Evolutionary conservation across 176 grass and related monocot species (phyloP).

Genomic region (Urochloa ruziziensis): DNA sequence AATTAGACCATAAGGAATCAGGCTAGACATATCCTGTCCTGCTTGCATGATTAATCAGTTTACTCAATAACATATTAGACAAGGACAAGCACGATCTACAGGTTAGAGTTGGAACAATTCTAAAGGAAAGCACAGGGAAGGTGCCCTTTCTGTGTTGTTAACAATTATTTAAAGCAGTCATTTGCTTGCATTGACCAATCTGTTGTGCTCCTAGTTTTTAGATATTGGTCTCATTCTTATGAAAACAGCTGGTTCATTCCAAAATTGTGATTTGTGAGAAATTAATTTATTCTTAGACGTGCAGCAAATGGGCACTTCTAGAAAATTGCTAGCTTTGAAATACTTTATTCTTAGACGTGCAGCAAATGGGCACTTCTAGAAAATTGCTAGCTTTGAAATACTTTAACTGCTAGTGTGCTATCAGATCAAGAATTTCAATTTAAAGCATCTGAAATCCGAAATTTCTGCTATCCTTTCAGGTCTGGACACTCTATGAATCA

Average conservation of each 20-base stretch:
- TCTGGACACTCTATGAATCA: constrained; percentile 61
- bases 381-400: background rate
- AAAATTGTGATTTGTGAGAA: background rate
- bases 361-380: background rate
- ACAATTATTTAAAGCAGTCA: background rate
- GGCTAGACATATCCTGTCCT: background rate
- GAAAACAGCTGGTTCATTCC: background rate
- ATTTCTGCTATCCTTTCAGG: constrained; percentile 44
- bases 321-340: background rate
- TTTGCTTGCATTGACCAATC: constrained; percentile 1
- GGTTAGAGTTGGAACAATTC: background rate
- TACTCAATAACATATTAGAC: constrained; percentile 2
- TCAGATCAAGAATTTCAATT: background rate
- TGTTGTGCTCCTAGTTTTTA: background rate
- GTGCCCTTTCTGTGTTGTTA: background rate
- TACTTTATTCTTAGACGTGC: background rate
- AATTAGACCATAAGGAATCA: constrained; percentile 3
- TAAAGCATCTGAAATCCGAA: constrained; percentile 14
- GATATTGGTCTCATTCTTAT: background rate
- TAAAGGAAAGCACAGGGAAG: constrained; percentile 25
- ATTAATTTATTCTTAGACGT: background rate
- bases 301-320: background rate
- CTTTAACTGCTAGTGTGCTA: background rate
- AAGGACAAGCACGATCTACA: background rate
- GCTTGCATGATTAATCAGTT: background rate